phyloP scores from a whole-genome alignment of 441 rosid species.

The Arabidopsis hybrid region DNA sequence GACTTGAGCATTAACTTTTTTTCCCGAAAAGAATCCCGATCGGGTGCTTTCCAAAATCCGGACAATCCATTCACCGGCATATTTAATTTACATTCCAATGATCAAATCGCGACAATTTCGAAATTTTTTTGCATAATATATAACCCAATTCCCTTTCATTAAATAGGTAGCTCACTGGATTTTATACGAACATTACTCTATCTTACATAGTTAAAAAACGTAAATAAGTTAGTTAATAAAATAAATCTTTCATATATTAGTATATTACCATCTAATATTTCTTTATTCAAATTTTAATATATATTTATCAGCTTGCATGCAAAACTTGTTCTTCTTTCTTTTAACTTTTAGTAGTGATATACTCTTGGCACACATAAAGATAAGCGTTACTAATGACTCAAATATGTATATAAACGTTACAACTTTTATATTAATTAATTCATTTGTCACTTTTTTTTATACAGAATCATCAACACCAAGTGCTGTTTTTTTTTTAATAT shows the following conservation, averaged over 20 bases:
- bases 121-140: too few species aligned
- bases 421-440: neutral
- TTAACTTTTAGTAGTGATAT: neutral
- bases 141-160: too few species aligned
- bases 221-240: neutral
- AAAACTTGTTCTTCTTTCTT: neutral
- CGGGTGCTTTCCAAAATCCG: too few species aligned
- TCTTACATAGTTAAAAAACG: too few species aligned
- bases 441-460: neutral
- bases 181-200: too few species aligned
- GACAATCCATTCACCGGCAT: too few species aligned
- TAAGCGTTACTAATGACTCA: neutral
- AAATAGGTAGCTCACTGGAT: too few species aligned
- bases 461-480: neutral
- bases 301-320: neutral
- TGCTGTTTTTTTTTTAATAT: neutral
- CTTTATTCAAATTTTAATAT: neutral
- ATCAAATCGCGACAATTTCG: too few species aligned
- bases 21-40: too few species aligned
- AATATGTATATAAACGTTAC: neutral
- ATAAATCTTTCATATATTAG: neutral
- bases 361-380: neutral
- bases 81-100: too few species aligned
- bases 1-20: too few species aligned
- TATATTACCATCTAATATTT: neutral